phyloP scores from a whole-genome alignment of 2,329 filamentous ascomycete genomes.

The Calonectria crousiana region DNA sequence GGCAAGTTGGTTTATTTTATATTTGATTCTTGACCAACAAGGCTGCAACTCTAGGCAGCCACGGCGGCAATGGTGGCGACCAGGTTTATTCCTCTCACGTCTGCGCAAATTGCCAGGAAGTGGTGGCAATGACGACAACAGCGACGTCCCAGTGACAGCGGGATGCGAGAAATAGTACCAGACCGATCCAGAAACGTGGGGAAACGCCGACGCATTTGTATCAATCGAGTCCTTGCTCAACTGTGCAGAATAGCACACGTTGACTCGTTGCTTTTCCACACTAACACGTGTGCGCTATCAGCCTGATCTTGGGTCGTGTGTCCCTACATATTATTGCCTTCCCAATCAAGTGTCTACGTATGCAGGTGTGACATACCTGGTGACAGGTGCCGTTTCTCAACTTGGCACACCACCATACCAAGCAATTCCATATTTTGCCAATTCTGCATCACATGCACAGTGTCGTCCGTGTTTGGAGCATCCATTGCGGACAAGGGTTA shows the following conservation, averaged over 20 bases:
- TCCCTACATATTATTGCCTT: slow-evolving; percentile 31
- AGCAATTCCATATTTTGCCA: slow-evolving; percentile 31
- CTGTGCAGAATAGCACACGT: slow-evolving; percentile 28
- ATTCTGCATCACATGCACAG: slow-evolving; percentile 24
- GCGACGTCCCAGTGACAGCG: neutral
- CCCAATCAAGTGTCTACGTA: slow-evolving; percentile 28
- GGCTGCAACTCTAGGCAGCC: slow-evolving; percentile 24
- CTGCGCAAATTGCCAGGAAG: neutral
- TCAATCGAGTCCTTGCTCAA: slow-evolving; percentile 9
- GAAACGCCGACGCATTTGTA: slow-evolving; percentile 10
- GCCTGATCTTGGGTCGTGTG: slow-evolving; percentile 30
- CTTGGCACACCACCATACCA: slow-evolving; percentile 24
- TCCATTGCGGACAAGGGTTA: slow-evolving; percentile 14
- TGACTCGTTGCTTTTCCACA: slow-evolving; percentile 26
- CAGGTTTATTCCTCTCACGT: neutral
- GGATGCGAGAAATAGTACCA: neutral
- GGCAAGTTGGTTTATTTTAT: slow-evolving; percentile 25
- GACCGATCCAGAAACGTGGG: slow-evolving; percentile 8
- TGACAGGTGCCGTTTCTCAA: slow-evolving; percentile 34
- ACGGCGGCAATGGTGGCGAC: neutral
- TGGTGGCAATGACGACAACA: slow-evolving; percentile 7
- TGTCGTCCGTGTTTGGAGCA: slow-evolving; percentile 4
- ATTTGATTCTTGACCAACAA: slow-evolving; percentile 23
- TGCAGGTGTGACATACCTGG: slow-evolving; percentile 39
- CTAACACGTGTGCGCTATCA: slow-evolving; percentile 34